A percentile compares a stretch with the other conserved stretches of the same genome.
Conservation (phyloP, 1,284 basidiomycete genomes). For the Salmacisia buchloeana region DNA sequence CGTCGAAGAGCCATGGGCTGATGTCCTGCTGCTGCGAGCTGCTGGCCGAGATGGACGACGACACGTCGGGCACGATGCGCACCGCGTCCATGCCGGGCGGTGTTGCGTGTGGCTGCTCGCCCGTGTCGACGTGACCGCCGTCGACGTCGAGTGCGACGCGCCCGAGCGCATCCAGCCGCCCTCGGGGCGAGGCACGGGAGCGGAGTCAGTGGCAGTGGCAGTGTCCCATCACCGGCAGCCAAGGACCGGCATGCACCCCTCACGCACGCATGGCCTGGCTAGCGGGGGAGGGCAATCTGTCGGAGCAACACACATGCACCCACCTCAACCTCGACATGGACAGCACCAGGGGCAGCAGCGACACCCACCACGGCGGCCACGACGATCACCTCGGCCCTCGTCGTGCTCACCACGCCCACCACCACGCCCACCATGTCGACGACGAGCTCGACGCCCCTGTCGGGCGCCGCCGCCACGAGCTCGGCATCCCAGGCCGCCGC, state of each 20-base stretch:
- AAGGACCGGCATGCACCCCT: too few species aligned
- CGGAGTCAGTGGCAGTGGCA: too few species aligned
- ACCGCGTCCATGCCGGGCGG: background rate
- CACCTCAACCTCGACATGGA: background rate
- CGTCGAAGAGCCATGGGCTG: slow-evolving; percentile 34
- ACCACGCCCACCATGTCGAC: background rate
- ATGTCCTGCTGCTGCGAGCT: slow-evolving; percentile 23
- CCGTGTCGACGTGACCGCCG: background rate
- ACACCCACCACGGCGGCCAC: too few species aligned
- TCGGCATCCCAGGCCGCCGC: slow-evolving; percentile 28
- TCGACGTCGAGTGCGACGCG: background rate
- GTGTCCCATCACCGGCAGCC: too few species aligned
- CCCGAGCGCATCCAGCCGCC: too few species aligned
- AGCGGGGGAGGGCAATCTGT: too few species aligned
- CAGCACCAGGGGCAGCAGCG: background rate
- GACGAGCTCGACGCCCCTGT: background rate
- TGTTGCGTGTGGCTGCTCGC: background rate
- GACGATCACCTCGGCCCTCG: too few species aligned
- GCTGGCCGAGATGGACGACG: slow-evolving; percentile 3
- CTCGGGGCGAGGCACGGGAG: too few species aligned
- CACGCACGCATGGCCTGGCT: too few species aligned
- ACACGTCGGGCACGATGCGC: background rate
- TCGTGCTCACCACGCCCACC: background rate
- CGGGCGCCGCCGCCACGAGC: slow-evolving; percentile 3
- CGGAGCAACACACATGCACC: too few species aligned